Evolutionary conservation across 2,329 filamentous ascomycete species (phyloP), one percentile per base, ranked within the genome.

Genomic region (Verticillium dahliae): DNA sequence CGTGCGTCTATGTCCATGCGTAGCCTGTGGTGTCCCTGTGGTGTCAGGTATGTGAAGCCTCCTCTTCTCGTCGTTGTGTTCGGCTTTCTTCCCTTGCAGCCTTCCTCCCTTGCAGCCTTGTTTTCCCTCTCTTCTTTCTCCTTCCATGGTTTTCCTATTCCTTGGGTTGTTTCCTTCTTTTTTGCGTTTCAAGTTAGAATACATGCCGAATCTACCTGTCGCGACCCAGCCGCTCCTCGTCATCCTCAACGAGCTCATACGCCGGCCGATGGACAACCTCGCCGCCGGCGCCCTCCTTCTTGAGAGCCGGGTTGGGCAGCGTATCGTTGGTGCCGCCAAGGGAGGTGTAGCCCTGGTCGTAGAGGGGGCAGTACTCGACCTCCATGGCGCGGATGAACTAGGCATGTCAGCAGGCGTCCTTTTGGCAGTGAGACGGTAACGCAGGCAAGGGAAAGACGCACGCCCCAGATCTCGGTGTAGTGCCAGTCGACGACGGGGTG

Each of bases 401-500:
- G 62, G 35, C 22, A 14, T 34, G 33, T 27, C 27, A 56, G 27
- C 52, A 34, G 18, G 2, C 18, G 18, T 22, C 18, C 6, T 55
- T 3, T 31, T 33, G 7, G 6, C 9, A 52, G 9, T 52, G 15
- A 22, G 3, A 15, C 41, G 3, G 41, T 4, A n/a, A 54, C 4
- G 52, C 11, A n/a, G 15, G 14, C 5, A 34, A 9, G 57, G 22
- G n/a, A 14, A 7, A 18, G 3, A 81, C 91, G 80, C 71, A 96
- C 92, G 18, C 88, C 86, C 95, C 95, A 98, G 60, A 98, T 94
- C 74, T 98, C 94, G 11, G 86, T 85, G 74, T 97, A 97, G 73
- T 95, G 91, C 95, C 95, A 99, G 75, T 99, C 95, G 71, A 99
- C 93, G 10, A 99, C 90, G 0, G 95, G 94, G 75, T 99, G 92